These are phyloP conservation scores for Globisporangium nodosum DNA, from an alignment of 352 stramenopile species.

Conservation along the genomic window DNA sequence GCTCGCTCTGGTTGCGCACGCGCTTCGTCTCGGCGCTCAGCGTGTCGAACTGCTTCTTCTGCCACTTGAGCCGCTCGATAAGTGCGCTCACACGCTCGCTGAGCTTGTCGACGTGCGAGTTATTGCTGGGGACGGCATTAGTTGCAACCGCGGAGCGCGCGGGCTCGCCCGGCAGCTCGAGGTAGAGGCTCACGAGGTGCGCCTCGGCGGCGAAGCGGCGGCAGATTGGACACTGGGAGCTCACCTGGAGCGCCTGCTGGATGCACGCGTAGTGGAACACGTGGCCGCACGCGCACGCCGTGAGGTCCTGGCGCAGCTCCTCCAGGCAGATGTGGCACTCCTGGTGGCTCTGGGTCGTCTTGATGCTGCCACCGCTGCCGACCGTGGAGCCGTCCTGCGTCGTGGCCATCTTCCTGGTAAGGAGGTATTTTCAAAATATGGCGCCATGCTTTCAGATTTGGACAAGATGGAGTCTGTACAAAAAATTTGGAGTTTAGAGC, in stretches of 20 bases:
- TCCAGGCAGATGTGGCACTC: conserved; percentile 84
- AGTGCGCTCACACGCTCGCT: conserved; percentile 50
- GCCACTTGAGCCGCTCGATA: conserved; percentile 68
- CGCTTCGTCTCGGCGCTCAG: conserved; percentile 51
- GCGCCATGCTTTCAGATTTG: too few relatives aligned
- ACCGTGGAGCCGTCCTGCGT: too few relatives aligned
- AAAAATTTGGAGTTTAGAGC: too few relatives aligned
- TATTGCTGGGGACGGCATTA: not conserved
- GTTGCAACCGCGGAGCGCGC: not conserved
- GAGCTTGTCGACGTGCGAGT: conserved; percentile 30
- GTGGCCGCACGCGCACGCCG: conserved; percentile 58
- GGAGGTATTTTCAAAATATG: too few relatives aligned
- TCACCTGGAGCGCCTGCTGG: conserved; percentile 66
- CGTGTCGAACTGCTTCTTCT: conserved; percentile 71
- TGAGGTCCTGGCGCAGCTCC: conserved; percentile 56
- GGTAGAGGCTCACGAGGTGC: conserved; percentile 61
- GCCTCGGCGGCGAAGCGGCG: conserved; percentile 31
- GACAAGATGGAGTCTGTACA: too few relatives aligned
- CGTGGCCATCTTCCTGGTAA: too few relatives aligned
- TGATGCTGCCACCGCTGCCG: conserved; percentile 5
- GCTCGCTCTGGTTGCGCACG: conserved; percentile 56
- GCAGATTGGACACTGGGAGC: conserved; percentile 70
- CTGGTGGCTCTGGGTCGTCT: conserved; percentile 29
- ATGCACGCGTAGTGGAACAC: conserved; percentile 72
- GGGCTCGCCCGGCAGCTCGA: conserved; percentile 40